These are phyloP conservation scores for Aspergillus melleus DNA, from an alignment of 2,329 filamentous ascomycete genomes.

Conservation along the genomic window DNA sequence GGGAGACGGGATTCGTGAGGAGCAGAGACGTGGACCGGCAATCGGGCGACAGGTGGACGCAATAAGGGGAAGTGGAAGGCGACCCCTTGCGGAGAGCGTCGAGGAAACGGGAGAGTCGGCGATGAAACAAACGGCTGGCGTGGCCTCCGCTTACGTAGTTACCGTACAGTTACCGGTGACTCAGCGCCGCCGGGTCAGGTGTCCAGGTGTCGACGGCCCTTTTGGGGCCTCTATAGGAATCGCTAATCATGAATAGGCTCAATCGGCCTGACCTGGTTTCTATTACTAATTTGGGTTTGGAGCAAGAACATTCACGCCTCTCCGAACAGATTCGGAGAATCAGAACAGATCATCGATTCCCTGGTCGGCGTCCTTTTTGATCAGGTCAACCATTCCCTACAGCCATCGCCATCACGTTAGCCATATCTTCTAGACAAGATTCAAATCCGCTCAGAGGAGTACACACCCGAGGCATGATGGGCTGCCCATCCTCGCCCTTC, in stretches of 20 bases:
- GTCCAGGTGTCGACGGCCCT: not conserved
- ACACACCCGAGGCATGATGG: constrained; percentile 86
- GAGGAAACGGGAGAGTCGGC: not conserved
- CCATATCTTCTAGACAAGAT: not conserved
- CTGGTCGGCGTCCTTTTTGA: constrained; percentile 92
- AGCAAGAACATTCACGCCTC: not conserved
- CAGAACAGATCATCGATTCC: constrained; percentile 81
- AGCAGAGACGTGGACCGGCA: not conserved
- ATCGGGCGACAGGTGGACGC: not conserved
- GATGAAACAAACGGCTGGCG: not conserved
- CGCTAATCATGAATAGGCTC: not conserved
- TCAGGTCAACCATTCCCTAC: constrained; percentile 91
- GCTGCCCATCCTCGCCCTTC: constrained; percentile 68
- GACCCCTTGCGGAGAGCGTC: not conserved
- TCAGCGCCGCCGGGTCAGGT: not conserved
- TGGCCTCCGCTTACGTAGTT: constrained; percentile 6
- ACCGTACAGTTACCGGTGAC: not conserved
- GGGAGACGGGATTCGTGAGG: not conserved
- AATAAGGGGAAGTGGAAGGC: not conserved
- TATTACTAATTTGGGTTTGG: not conserved
- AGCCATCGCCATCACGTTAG: not conserved
- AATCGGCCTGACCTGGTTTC: not conserved
- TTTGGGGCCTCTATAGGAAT: not conserved
- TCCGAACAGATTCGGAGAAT: constrained; percentile 14
- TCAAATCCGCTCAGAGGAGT: too few relatives aligned